Evolutionary conservation across 2,329 filamentous ascomycete genomes (phyloP).

Genomic region (Cytospora piceicola): DNA sequence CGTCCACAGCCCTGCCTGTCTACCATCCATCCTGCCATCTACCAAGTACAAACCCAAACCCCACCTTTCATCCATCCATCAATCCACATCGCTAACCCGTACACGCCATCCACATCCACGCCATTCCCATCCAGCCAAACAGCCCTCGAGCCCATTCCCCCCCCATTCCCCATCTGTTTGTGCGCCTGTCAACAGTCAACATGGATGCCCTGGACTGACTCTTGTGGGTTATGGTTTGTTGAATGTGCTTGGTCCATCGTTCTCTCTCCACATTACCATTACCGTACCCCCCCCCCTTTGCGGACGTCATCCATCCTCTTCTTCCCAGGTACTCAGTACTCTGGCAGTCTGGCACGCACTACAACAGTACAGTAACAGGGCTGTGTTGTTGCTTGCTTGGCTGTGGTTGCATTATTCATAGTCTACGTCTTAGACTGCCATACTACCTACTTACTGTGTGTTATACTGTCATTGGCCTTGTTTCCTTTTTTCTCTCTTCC

Average conservation of each 20-base stretch:
- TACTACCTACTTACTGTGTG: too few species aligned
- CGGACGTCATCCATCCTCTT: background rate
- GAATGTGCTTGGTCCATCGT: background rate
- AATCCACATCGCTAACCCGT: background rate
- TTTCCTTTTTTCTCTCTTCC: background rate
- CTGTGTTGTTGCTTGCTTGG: slow-evolving; percentile 1
- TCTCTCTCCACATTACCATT: too few species aligned
- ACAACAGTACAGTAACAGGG: background rate
- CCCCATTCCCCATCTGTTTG: background rate
- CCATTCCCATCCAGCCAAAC: background rate
- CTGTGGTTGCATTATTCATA: background rate
- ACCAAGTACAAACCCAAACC: too few species aligned
- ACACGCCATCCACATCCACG: background rate
- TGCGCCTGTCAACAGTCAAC: background rate
- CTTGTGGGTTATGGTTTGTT: background rate
- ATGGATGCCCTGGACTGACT: background rate
- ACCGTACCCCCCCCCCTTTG: background rate
- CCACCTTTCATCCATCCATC: background rate
- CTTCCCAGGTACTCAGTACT: background rate
- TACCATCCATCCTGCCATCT: too few species aligned
- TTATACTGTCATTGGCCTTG: background rate
- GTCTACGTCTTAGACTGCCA: too few species aligned
- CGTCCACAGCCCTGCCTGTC: too few species aligned
- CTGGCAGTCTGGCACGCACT: too few species aligned
- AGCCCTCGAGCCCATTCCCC: background rate